phyloP scores from a whole-genome alignment of 805 yeast genomes.

The Sugiyamaella qingdaonensis region DNA sequence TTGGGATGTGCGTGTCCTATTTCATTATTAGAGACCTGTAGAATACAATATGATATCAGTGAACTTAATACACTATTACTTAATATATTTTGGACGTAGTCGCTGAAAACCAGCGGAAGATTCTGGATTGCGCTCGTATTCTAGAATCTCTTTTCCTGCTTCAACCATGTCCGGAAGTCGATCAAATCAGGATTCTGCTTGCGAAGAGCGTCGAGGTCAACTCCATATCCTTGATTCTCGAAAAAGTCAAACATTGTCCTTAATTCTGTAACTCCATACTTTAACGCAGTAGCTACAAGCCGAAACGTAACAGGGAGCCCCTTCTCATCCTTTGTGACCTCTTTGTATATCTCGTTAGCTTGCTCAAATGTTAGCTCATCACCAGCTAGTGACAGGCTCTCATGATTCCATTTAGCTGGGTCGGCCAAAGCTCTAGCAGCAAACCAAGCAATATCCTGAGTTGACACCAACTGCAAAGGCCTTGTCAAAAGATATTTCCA shows the following conservation, averaged over 20 bases:
- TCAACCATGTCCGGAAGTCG: not conserved
- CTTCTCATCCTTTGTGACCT: not conserved
- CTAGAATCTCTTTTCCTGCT: not conserved
- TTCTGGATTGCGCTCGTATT: too few species aligned
- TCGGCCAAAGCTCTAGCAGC: not conserved
- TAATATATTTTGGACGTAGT: too few species aligned
- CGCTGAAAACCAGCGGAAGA: too few species aligned
- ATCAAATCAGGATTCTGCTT: not conserved
- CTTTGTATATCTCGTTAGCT: not conserved
- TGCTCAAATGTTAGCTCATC: not conserved
- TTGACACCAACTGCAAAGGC: slow-evolving; percentile 1
- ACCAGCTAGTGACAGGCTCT: not conserved
- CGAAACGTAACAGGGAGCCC: not conserved
- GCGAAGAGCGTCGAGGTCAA: not conserved
- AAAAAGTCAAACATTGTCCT: not conserved
- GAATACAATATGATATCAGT: too few species aligned
- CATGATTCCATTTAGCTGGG: not conserved
- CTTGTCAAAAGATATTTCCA: not conserved
- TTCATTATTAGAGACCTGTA: too few species aligned
- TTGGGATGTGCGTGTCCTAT: too few species aligned
- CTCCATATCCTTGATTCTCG: not conserved
- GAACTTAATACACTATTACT: too few species aligned
- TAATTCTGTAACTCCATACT: not conserved
- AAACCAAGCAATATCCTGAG: slow-evolving; percentile 1
- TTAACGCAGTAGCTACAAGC: not conserved